These are phyloP conservation scores for Circinella minor DNA, from an alignment of 371 early-diverging fungal species.

Conservation along the genomic window DNA sequence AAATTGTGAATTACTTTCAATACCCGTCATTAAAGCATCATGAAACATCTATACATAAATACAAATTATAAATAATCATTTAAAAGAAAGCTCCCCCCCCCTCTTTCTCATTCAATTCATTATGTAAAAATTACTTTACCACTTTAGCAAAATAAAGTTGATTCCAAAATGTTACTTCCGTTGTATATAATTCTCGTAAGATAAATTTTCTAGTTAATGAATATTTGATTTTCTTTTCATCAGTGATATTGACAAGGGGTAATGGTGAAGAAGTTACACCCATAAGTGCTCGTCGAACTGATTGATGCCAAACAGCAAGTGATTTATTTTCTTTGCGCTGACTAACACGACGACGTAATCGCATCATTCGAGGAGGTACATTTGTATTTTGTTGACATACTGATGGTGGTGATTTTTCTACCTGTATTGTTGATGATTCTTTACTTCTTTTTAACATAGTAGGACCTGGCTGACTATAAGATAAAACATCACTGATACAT, in stretches of 20 bases:
- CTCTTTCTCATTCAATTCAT: not conserved
- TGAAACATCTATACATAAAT: constrained; percentile 33
- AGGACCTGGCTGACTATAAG: not conserved
- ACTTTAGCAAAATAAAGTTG: constrained; percentile 46
- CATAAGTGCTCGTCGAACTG: constrained; percentile 17
- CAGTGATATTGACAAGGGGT: not conserved
- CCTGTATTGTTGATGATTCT: not conserved
- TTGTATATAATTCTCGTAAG: constrained; percentile 44
- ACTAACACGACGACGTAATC: constrained; percentile 25
- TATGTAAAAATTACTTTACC: constrained; percentile 21
- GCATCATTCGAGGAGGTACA: not conserved
- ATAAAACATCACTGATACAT: not conserved
- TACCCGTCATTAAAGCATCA: constrained; percentile 30
- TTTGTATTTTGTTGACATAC: too few relatives aligned
- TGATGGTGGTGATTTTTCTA: not conserved
- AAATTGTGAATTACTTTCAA: constrained; percentile 28
- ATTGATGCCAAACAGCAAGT: constrained; percentile 36
- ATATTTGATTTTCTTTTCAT: constrained; percentile 29
- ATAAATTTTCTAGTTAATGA: constrained; percentile 40
- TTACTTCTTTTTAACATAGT: not conserved
- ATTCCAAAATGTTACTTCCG: constrained; percentile 51
- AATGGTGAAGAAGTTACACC: not conserved
- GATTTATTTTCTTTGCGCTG: constrained; percentile 41
- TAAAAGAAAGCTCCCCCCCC: too few relatives aligned
- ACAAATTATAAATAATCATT: not conserved